Evolutionary conservation across 192 early-diverging fungal genomes (phyloP), one percentile per base, ranked within the genome.

Genomic region (Fimicolochytrium jonesii): DNA sequence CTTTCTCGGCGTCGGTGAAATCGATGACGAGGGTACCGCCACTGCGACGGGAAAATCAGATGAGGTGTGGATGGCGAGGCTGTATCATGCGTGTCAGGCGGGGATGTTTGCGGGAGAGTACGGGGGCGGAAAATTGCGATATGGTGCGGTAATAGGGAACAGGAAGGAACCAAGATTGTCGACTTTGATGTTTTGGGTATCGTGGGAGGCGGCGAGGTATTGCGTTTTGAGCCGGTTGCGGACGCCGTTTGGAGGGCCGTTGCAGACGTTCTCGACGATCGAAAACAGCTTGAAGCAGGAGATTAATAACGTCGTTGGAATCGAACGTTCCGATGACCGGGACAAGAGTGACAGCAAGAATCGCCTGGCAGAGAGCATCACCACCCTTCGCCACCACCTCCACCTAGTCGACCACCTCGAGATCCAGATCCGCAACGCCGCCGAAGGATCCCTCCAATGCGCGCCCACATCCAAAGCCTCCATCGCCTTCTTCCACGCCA

Each of bases 181-280:
- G 48, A 48, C 83, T 20, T 66, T 89, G 26, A 70, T 62, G 26
- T 88, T 78, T 49, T 92, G 90, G 90, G 78, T 73, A 0, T 56
- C 88, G 20, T 91, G 89, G 89, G 89, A 92, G 71, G 66, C 70
- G 3, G 74, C 87, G 15, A 76, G 90, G 51, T 90, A 83, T 54
- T 88, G 86, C 51, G 77, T 90, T 22, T 43, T 88, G n/a, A 79
- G 86, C 7, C 68, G 88, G 53, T 60, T 92, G 52, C 70, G 87
- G 9, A 91, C 89, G 11, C 84, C 88, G 0, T 84, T 88, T 60
- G 90, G 90, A 35, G 74, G 81, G 6, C 87, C 90, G 4, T 73
- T 83, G 37, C 86, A 86, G 67, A 41, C 10, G 39, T 11, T 41
- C 39, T 41, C n/a, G 39, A 41, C n/a, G 48, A 49, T 25, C 17